A percentile compares a stretch with the other conserved stretches of the same genome.
phyloP scores from a whole-genome alignment of 305 asterid species.

The Fraxinus baroniana region DNA sequence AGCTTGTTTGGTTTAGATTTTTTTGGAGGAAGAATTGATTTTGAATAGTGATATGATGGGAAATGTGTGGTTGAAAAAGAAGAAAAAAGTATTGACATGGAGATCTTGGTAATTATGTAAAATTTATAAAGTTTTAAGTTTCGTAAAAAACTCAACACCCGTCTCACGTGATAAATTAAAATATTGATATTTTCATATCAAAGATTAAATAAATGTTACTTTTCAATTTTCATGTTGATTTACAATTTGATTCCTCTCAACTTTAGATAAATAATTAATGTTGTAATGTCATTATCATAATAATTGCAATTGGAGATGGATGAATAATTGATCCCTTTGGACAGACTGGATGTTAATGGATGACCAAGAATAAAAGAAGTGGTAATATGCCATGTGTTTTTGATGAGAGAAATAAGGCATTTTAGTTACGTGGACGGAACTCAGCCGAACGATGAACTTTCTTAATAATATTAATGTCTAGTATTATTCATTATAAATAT shows the following conservation, averaged over 20 bases:
- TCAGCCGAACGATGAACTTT: not conserved
- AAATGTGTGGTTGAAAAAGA: too few relatives aligned
- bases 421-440: too few relatives aligned
- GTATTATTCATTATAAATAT: not conserved
- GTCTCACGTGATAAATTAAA: not conserved
- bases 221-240: not conserved
- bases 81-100: too few relatives aligned
- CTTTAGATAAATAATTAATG: not conserved
- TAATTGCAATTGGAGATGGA: not conserved
- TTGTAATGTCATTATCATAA: not conserved
- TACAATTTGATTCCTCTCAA: not conserved
- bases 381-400: not conserved
- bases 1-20: too few relatives aligned
- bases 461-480: not conserved
- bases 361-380: not conserved
- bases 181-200: not conserved
- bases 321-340: not conserved
- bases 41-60: too few relatives aligned
- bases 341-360: not conserved
- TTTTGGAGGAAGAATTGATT: too few relatives aligned
- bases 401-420: not conserved
- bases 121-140: too few relatives aligned
- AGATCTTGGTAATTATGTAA: too few relatives aligned
- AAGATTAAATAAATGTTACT: too few relatives aligned
- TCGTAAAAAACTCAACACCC: too few relatives aligned